Evolutionary conservation across 441 rosid genomes (phyloP).

Genomic region (Bruguiera hainesii): DNA sequence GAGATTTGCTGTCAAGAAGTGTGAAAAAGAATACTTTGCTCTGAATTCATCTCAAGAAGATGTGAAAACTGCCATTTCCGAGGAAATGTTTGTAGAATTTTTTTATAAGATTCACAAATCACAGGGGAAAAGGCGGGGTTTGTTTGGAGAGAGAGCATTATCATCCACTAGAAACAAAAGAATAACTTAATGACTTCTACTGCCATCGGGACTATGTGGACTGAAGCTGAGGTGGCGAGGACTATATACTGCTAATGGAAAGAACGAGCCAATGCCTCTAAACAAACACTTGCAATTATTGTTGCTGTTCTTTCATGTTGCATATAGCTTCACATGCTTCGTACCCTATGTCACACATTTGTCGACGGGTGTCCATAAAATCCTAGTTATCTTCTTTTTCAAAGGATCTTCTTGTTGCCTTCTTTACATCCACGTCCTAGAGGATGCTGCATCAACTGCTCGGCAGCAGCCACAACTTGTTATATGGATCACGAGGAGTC

Average conservation of each 20-base stretch:
- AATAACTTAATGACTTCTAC: too few species aligned
- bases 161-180: too few species aligned
- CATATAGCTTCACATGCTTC: background rate
- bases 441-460: slow-evolving; percentile 65
- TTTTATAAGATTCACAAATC: slow-evolving; percentile 43
- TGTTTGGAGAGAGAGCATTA: background rate
- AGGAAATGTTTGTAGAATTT: slow-evolving; percentile 63
- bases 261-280: too few species aligned
- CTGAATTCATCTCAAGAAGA: slow-evolving; percentile 23
- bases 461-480: slow-evolving; percentile 82
- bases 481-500: slow-evolving; percentile 63
- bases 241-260: too few species aligned
- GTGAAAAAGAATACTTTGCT: slow-evolving; percentile 25
- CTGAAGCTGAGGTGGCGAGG: too few species aligned
- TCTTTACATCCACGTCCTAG: slow-evolving; percentile 74
- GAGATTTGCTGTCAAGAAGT: slow-evolving; percentile 26
- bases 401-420: slow-evolving; percentile 80
- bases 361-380: too few species aligned
- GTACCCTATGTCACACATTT: background rate
- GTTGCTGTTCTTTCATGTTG: background rate
- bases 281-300: background rate
- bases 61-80: slow-evolving; percentile 31
- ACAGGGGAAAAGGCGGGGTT: slow-evolving; percentile 56
- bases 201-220: too few species aligned
- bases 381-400: slow-evolving; percentile 1